Base-by-base conservation (phyloP, 345 rosid species). In the Melaleuca alternifolia region DNA sequence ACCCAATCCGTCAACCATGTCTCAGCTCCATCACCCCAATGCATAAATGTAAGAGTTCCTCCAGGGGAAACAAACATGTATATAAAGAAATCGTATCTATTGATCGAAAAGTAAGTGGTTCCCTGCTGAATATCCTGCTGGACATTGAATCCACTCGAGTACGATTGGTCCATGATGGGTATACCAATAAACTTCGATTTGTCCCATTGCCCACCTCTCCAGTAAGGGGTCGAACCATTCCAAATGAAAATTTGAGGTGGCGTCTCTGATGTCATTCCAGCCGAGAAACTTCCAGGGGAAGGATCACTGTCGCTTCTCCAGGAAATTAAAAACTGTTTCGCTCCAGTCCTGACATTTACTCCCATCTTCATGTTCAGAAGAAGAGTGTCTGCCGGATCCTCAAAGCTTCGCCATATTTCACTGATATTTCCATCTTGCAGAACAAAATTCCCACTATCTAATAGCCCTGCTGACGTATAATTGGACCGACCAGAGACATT, bases 251-350 rank as follows among this genome's bases (percentile, higher is more conserved):
- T 4, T 50, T 92, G 90, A 16, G 93, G 91, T 48, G 89, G 89
- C 14, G 86, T 90, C 33, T 33, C 82, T 11, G 85, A 86, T 4
- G 89, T 75, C 9, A 90, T 6, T 52, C 90, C 91, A 30, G 83
- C 77, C 23, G 85, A 20, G 13, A 46, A 88, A 4, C 54, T 87
- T 30, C 93, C 93, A 0, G 86, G 82, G 13, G 88, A 86, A 2
- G 93, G 93, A 88, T 92, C 91, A 2, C 75, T 85, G 13, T 41
- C 14, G 30, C 85, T 90, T 46, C 46, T 87, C 94, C 94, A 92
- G 2, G 92, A 88, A 53, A 41, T 88, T 28, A 91, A 16, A 46
- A 57, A 82, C 51, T 87, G 85, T 16, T 90, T 76, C 15, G 56
- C n/a, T 14, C 87, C 85, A 3, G 77, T 86, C 52, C 16, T 50